Conservation (phyloP, 192 early-diverging fungal species). For the Backusella liffmaniae region DNA sequence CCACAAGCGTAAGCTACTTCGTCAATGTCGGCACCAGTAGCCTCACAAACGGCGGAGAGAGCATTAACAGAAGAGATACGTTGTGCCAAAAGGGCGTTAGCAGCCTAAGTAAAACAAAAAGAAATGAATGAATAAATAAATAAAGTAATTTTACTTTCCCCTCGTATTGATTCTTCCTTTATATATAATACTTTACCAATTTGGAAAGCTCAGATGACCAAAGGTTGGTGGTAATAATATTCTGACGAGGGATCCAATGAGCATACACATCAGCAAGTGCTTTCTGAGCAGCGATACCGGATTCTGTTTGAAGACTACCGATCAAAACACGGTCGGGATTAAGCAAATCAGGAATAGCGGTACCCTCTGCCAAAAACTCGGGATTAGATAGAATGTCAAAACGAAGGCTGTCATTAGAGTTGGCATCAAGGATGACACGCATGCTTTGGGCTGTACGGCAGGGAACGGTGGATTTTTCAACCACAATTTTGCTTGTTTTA, state of each 20-base stretch:
- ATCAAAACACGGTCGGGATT: constrained; percentile 89
- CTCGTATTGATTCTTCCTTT: too few relatives aligned
- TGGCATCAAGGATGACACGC: constrained; percentile 77
- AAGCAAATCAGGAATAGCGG: constrained; percentile 79
- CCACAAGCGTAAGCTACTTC: constrained; percentile 91
- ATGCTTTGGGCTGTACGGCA: constrained; percentile 87
- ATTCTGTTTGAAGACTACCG: constrained; percentile 68
- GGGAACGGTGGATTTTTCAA: constrained; percentile 94
- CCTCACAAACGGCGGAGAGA: constrained; percentile 88
- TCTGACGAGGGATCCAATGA: constrained; percentile 79
- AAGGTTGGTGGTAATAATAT: constrained; percentile 84
- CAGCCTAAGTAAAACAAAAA: constrained; percentile 49
- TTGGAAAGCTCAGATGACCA: constrained; percentile 95
- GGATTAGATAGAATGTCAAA: constrained; percentile 93
- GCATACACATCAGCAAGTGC: constrained; percentile 74
- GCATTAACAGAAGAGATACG: constrained; percentile 92
- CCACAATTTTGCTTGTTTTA: constrained; percentile 78
- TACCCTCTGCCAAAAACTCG: constrained; percentile 95
- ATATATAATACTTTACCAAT: constrained; percentile 51
- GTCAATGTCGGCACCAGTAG: constrained; percentile 84
- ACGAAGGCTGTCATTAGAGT: constrained; percentile 58
- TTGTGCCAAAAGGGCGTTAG: constrained; percentile 92
- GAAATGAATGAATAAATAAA: not conserved
- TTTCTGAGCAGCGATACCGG: constrained; percentile 71
- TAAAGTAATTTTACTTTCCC: too few relatives aligned